Evolutionary conservation across 345 rosid genomes (phyloP).

Genomic region (Citrus sinensis): DVS_A1.0 CM039164.1:16563001-16563500

Average conservation of each 20-base stretch:
- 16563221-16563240: conserved; percentile 3
- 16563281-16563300: too few species aligned
- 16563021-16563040: conserved; percentile 7
- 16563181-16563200: background rate
- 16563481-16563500: conserved; percentile 13
- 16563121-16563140: background rate
- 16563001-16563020: conserved; percentile 41
- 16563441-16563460: conserved; percentile 12
- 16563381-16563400: background rate
- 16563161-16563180: conserved; percentile 2
- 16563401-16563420: background rate
- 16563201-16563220: background rate
- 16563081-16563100: too few species aligned
- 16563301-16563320: too few species aligned
- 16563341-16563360: too few species aligned
- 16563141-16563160: background rate
- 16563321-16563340: too few species aligned
- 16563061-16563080: background rate
- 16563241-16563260: too few species aligned
- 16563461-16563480: conserved; percentile 16
- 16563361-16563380: background rate
- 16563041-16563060: conserved; percentile 6
- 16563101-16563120: background rate
- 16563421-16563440: conserved; percentile 5
- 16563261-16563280: too few species aligned